These are phyloP conservation scores for Podosphaera fusca DNA, from an alignment of 2,329 filamentous ascomycete species.

Conservation along the genomic window DNA sequence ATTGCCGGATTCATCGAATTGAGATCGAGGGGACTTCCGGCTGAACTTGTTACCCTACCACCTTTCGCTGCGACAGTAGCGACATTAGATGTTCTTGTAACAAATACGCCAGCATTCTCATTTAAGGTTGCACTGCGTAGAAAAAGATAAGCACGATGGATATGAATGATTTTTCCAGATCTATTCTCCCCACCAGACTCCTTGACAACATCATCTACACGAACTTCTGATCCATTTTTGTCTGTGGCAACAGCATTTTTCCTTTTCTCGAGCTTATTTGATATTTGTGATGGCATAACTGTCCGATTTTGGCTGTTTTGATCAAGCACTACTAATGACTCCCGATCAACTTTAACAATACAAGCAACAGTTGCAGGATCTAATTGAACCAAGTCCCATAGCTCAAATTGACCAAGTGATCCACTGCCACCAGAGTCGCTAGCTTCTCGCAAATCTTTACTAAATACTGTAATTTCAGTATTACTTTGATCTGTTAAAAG, in stretches of 20 bases:
- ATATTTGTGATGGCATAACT: conserved; percentile 74
- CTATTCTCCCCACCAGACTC: conserved; percentile 71
- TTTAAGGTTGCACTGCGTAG: conserved; percentile 62
- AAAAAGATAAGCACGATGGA: conserved; percentile 83
- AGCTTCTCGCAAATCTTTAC: conserved; percentile 83
- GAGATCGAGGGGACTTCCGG: conserved; percentile 48
- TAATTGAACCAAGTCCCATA: conserved; percentile 85
- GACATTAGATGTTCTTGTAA: conserved; percentile 65
- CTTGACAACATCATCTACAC: conserved; percentile 75
- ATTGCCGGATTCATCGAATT: conserved; percentile 81
- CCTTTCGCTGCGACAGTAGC: conserved; percentile 87
- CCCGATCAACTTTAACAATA: conserved; percentile 84
- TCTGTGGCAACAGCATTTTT: conserved; percentile 79
- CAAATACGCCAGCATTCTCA: conserved; percentile 78
- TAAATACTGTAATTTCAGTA: conserved; percentile 89
- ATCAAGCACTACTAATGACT: conserved; percentile 73
- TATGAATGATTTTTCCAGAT: conserved; percentile 75
- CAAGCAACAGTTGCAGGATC: conserved; percentile 82
- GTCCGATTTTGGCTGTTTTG: conserved; percentile 68
- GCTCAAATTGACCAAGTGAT: conserved; percentile 65
- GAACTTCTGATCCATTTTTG: conserved; percentile 78
- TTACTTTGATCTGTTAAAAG: conserved; percentile 82
- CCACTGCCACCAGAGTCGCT: conserved; percentile 77
- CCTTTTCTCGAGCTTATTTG: conserved; percentile 65
- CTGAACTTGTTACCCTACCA: conserved; percentile 40